These are phyloP conservation scores for Colletotrichum eremochloae DNA, from an alignment of 2,329 filamentous ascomycete species.

Conservation along the genomic window DNA sequence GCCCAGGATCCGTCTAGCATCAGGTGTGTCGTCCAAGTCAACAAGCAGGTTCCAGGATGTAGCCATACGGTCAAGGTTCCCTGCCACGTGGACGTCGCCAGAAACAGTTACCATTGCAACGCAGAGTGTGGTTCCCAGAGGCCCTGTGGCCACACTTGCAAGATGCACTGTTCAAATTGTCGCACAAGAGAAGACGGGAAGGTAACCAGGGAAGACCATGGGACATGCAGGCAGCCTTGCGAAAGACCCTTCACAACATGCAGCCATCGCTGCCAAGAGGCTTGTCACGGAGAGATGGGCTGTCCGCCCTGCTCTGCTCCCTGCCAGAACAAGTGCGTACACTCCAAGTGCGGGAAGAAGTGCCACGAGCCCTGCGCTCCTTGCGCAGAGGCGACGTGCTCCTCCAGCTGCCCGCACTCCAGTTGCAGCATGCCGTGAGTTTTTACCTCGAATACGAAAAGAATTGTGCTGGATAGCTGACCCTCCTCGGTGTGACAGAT, in stretches of 20 bases:
- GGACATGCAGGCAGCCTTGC: slow-evolving; percentile 56
- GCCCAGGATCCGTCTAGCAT: slow-evolving; percentile 60
- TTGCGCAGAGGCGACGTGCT: slow-evolving; percentile 68
- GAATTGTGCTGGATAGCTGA: neutral
- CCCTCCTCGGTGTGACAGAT: neutral
- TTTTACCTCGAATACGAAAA: neutral
- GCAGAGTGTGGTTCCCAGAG: slow-evolving; percentile 60
- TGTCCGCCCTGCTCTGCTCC: slow-evolving; percentile 62
- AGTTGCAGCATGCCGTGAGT: slow-evolving; percentile 64
- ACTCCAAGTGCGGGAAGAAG: slow-evolving; percentile 66
- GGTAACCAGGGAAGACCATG: slow-evolving; percentile 57
- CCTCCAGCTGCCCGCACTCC: slow-evolving; percentile 67
- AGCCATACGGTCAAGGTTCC: slow-evolving; percentile 63
- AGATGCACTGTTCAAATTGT: slow-evolving; percentile 63
- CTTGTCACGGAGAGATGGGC: slow-evolving; percentile 64
- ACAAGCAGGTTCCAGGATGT: slow-evolving; percentile 66
- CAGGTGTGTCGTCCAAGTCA: slow-evolving; percentile 61
- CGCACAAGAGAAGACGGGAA: slow-evolving; percentile 50
- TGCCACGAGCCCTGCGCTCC: slow-evolving; percentile 74
- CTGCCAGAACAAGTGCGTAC: slow-evolving; percentile 70
- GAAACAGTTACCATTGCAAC: slow-evolving; percentile 60
- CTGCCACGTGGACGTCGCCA: slow-evolving; percentile 63
- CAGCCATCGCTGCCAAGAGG: slow-evolving; percentile 63
- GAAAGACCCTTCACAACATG: slow-evolving; percentile 63
- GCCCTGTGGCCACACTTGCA: slow-evolving; percentile 72